Evolutionary conservation across 2,329 filamentous ascomycete species (phyloP).

Genomic region (Fusarium odoratissimum): DNA sequence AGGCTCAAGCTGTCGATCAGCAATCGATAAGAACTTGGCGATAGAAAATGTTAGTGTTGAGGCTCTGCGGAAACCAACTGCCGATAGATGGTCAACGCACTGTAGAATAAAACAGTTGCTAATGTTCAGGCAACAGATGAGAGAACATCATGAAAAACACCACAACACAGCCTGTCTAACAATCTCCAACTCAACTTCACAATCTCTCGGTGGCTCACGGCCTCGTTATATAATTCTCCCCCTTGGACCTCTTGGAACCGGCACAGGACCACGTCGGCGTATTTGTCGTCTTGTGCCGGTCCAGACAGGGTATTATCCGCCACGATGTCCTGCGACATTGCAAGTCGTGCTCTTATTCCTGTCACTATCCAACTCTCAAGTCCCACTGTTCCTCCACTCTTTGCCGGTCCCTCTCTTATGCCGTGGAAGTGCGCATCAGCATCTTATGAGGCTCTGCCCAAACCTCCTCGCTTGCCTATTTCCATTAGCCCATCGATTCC

Average conservation of each 20-base stretch:
- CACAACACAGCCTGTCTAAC: background rate
- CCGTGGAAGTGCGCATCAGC: slow-evolving; percentile 31
- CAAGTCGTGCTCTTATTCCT: slow-evolving; percentile 10
- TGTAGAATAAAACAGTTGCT: background rate
- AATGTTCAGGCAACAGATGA: background rate
- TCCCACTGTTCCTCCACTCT: slow-evolving; percentile 38
- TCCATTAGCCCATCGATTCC: slow-evolving; percentile 44
- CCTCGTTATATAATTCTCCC: slow-evolving; percentile 36
- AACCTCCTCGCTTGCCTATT: slow-evolving; percentile 30
- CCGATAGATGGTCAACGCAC: slow-evolving; percentile 17
- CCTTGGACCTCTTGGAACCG: background rate
- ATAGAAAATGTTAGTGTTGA: slow-evolving; percentile 24
- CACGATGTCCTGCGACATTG: slow-evolving; percentile 37
- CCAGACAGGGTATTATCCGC: slow-evolving; percentile 37
- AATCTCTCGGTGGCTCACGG: slow-evolving; percentile 10
- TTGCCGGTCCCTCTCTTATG: slow-evolving; percentile 34
- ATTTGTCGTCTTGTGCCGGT: slow-evolving; percentile 32
- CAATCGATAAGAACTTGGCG: slow-evolving; percentile 18
- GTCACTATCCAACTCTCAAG: slow-evolving; percentile 22
- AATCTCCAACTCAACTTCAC: background rate
- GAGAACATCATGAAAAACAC: slow-evolving; percentile 1
- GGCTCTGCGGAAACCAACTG: slow-evolving; percentile 36
- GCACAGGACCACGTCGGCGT: slow-evolving; percentile 32
- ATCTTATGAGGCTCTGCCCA: slow-evolving; percentile 41
- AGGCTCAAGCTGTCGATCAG: slow-evolving; percentile 18